Conservation (phyloP, 2,329 filamentous ascomycete genomes). For the Stachybotrys chlorohalonatus region DNA sequence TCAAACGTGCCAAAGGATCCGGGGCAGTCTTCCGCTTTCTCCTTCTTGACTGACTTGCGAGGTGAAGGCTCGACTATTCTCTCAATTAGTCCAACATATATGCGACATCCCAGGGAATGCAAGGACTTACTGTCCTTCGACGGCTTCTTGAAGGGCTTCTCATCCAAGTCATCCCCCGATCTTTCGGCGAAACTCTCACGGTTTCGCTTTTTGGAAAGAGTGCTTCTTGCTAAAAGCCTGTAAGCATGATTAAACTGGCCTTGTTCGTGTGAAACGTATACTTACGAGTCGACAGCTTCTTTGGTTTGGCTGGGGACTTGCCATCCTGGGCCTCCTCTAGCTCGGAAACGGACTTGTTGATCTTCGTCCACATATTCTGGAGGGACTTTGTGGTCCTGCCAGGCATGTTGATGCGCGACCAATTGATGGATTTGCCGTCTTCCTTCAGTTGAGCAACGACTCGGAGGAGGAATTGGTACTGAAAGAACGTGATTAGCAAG, state of each 20-base stretch:
- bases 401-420: conserved; percentile 23
- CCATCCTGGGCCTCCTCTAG: conserved; percentile 16
- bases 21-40: neutral
- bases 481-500: neutral
- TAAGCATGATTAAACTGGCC: neutral
- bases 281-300: conserved; percentile 15
- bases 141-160: neutral
- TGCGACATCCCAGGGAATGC: neutral
- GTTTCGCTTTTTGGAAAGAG: conserved; percentile 8
- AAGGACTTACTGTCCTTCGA: neutral
- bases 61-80: neutral
- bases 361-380: conserved; percentile 25
- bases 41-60: neutral
- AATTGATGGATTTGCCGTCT: conserved; percentile 23
- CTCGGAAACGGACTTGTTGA: conserved; percentile 25
- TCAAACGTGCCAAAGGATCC: neutral
- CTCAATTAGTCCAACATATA: neutral
- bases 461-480: conserved; percentile 26
- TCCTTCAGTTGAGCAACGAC: conserved; percentile 23
- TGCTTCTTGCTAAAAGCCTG: conserved; percentile 11
- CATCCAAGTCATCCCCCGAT: neutral
- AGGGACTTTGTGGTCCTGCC: conserved; percentile 28
- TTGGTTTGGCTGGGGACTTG: conserved; percentile 3
- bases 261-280: neutral
- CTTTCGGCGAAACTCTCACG: neutral